Conservation (phyloP, 495 filamentous ascomycete genomes). For the Daldinia decipiens region DNA sequence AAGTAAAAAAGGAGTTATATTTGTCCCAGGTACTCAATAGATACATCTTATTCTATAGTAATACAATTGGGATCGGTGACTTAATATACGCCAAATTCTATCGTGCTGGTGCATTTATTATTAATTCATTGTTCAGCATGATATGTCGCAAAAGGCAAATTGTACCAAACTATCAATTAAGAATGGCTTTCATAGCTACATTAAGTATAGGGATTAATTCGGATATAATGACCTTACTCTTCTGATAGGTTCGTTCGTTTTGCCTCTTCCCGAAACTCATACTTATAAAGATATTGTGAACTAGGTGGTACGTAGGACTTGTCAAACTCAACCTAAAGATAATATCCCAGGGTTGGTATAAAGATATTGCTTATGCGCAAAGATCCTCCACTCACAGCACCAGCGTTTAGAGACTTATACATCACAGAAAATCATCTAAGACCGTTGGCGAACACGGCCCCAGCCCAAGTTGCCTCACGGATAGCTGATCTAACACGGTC, state of each 20-base stretch:
- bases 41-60: too few species aligned
- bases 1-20: too few species aligned
- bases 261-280: constrained; percentile 24
- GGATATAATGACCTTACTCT: not conserved
- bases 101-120: not conserved
- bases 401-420: constrained; percentile 1
- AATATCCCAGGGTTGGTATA: not conserved
- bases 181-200: not conserved
- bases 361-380: not conserved
- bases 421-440: constrained; percentile 24
- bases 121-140: not conserved
- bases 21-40: too few species aligned
- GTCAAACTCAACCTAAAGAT: constrained; percentile 24
- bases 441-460: constrained; percentile 21
- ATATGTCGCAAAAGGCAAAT: not conserved
- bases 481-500: constrained; percentile 35
- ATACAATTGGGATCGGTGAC: too few species aligned
- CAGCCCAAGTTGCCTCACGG: constrained; percentile 31
- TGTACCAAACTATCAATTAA: not conserved
- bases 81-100: too few species aligned
- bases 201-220: not conserved
- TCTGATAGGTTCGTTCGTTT: not conserved
- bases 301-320: constrained; percentile 20
- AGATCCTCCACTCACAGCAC: constrained; percentile 8
- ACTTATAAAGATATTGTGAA: constrained; percentile 13